Percentiles rank a stretch among this genome's conserved stretches.
Evolutionary conservation across 2,329 filamentous ascomycete genomes (phyloP).

Genomic region (Colletotrichum kahawae): DNA sequence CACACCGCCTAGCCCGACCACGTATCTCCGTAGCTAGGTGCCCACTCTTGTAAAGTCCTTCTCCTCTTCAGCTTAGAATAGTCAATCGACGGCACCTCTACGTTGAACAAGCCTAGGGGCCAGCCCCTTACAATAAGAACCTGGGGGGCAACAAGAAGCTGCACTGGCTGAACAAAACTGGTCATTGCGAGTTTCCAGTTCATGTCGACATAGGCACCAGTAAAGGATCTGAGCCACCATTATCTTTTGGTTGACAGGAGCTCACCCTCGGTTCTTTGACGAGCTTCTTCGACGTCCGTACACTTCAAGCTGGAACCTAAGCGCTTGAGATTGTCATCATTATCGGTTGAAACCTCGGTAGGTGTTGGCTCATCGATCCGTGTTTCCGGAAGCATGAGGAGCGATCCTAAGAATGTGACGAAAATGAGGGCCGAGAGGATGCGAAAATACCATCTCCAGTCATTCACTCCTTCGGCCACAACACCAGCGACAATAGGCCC

Average conservation of each 20-base stretch:
- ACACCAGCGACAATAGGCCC: conserved; percentile 23
- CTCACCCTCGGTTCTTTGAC: neutral
- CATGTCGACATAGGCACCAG: conserved; percentile 4
- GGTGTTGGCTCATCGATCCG: neutral
- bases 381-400: conserved; percentile 26
- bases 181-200: neutral
- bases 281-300: neutral
- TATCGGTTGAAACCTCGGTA: neutral
- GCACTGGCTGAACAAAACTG: neutral
- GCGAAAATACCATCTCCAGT: conserved; percentile 26
- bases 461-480: conserved; percentile 7
- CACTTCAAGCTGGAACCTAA: neutral
- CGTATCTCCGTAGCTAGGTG: no score
- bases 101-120: no score
- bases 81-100: no score
- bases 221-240: conserved; percentile 12
- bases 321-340: neutral
- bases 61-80: no score
- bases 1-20: no score
- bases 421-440: conserved; percentile 19
- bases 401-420: conserved; percentile 16
- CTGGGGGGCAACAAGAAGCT: conserved; percentile 7
- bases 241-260: neutral
- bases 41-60: no score
- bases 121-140: no score